phyloP scores from a whole-genome alignment of 176 grass and related monocot genomes.

The Bolboschoenus planiculmis region DNA sequence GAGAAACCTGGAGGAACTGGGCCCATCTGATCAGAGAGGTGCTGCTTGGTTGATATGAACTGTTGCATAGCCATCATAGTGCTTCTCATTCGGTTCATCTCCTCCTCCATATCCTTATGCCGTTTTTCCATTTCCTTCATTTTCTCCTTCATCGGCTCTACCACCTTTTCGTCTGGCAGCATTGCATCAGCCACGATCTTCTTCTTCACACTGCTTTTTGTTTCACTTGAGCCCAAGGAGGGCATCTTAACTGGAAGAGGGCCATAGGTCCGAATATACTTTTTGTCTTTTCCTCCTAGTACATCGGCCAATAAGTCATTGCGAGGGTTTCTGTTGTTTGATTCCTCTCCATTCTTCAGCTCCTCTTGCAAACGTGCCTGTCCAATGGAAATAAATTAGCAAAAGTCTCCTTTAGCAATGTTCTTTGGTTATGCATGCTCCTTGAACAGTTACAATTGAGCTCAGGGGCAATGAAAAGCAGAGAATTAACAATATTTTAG shows the following conservation, averaged over 20 bases:
- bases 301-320: not conserved
- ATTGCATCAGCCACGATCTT: conserved; percentile 29
- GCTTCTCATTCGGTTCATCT: conserved; percentile 27
- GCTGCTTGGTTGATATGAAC: not conserved
- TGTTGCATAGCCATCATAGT: not conserved
- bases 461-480: not conserved
- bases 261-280: not conserved
- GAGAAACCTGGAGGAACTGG: not conserved
- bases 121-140: conserved; percentile 45
- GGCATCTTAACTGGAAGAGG: not conserved
- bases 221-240: not conserved
- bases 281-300: not conserved
- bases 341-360: not conserved
- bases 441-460: not conserved
- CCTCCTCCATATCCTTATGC: conserved; percentile 34
- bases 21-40: not conserved
- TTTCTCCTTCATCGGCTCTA: conserved; percentile 31
- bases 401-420: not conserved
- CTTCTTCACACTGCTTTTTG: not conserved
- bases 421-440: too few relatives aligned
- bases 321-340: not conserved
- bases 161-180: conserved; percentile 32
- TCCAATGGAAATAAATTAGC: not conserved
- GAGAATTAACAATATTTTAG: not conserved
- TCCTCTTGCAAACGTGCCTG: conserved; percentile 1